Evolutionary conservation across 352 stramenopile genomes (phyloP), one percentile per base, ranked within the genome.

Genomic region (Phytophthora cactorum): DNA sequence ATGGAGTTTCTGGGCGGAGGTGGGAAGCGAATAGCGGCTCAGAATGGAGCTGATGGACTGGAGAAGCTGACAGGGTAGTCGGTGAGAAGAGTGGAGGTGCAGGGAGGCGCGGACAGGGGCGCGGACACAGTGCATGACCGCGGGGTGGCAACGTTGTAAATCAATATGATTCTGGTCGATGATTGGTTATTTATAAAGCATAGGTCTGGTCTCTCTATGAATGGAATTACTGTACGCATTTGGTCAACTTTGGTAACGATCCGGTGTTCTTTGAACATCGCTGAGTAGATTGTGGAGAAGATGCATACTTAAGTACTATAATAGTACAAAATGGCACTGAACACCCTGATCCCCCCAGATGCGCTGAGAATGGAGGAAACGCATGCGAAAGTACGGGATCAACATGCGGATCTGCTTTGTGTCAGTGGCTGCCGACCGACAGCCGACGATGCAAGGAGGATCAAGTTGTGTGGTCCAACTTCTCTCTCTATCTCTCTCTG

Each of bases 1-100:
- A 6, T 64, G 51, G n/a, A 47, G 65, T 38, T 43, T 74, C 2
- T 68, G 39, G 15, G 31, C 1, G 10, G 54, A 29, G 10, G 39
- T 63, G 38, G 28, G 31, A 7, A 38, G 47, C n/a, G 28, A n/a
- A 31, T 8, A 57, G 3, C 2, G n/a, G 46, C n/a, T 56, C 6
- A 11, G 5, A 12, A 36, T 55, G 15, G 27, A 62, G 39, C 9
- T 5, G 10, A 17, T 43, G n/a, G 28, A 60, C 5, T 6, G 34
- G 34, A 10, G 29, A 28, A 51, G 4, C 51, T 15, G 46, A 6
- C 0, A 3, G 2, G 6, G 9, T 6, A 25, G 28, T 11, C 1
- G 39, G 6, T 28, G 6, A 25, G 38, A 38, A 2, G 27, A 22
- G 6, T 8, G 44, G 6, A 38, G n/a, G 2, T 27, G 36, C 15